phyloP scores from a whole-genome alignment of 169 alveolate species.

The Plasmodium sp. region DNA sequence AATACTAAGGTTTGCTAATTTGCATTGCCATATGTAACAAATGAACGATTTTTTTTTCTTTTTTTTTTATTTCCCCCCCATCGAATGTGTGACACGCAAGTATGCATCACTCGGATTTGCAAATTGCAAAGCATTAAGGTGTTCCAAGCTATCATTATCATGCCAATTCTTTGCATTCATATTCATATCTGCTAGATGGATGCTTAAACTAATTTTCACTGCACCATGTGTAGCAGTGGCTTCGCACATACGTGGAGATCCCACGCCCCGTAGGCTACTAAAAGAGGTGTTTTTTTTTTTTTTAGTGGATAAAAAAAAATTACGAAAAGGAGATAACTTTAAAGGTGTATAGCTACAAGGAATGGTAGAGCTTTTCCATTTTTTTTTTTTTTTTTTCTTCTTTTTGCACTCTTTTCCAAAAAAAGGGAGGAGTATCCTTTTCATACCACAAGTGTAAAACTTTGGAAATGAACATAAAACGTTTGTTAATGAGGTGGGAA shows the following conservation, averaged over 20 bases:
- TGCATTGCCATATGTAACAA: background rate
- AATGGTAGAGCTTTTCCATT: background rate
- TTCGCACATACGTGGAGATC: background rate
- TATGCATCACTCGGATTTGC: background rate
- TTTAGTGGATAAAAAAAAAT: background rate
- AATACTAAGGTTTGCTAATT: background rate
- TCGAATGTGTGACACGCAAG: background rate
- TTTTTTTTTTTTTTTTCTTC: background rate
- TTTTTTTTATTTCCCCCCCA: background rate
- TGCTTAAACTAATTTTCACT: background rate
- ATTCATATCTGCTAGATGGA: background rate
- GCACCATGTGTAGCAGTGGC: background rate
- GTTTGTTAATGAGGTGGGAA: background rate
- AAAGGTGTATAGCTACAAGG: background rate
- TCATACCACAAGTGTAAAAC: background rate
- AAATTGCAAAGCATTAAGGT: background rate
- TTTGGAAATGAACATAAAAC: background rate
- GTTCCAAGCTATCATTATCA: background rate
- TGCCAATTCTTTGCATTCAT: background rate
- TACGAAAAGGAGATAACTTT: background rate
- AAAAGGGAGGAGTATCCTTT: background rate
- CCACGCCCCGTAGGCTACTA: background rate
- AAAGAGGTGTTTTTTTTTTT: background rate
- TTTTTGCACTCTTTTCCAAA: background rate
- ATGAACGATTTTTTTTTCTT: background rate